Evolutionary conservation across 495 filamentous ascomycete species (phyloP).

Genomic region (Hypoxylon intermedium): DNA sequence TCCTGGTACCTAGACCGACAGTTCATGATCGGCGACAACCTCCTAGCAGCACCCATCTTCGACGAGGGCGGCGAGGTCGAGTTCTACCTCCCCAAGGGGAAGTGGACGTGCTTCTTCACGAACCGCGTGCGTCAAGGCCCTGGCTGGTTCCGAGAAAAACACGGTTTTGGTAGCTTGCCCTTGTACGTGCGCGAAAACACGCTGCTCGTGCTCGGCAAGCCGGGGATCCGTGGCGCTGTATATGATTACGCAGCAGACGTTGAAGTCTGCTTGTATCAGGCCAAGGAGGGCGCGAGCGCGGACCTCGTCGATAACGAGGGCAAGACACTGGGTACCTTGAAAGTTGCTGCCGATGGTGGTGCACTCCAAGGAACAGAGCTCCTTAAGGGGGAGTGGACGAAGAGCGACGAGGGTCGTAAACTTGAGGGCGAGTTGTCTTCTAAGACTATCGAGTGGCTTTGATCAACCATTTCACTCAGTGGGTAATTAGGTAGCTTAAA

Average conservation of each 20-base stretch:
- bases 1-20: constrained; percentile 69
- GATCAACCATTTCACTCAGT: background rate
- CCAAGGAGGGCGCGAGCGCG: constrained; percentile 42
- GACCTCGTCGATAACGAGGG: constrained; percentile 50
- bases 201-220: constrained; percentile 55
- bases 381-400: constrained; percentile 30
- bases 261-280: constrained; percentile 51
- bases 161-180: constrained; percentile 55
- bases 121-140: constrained; percentile 53
- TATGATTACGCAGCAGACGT: constrained; percentile 58
- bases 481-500: background rate
- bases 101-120: constrained; percentile 63
- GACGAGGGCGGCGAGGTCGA: constrained; percentile 64
- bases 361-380: constrained; percentile 20
- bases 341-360: constrained; percentile 17
- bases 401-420: constrained; percentile 22
- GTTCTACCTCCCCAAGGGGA: constrained; percentile 67
- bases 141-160: constrained; percentile 57
- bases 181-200: constrained; percentile 59
- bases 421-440: constrained; percentile 22
- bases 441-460: constrained; percentile 23
- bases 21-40: constrained; percentile 68
- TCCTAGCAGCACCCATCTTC: constrained; percentile 68
- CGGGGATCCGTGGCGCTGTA: constrained; percentile 53
- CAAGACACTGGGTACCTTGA: constrained; percentile 40